Evolutionary conservation across 164 flowering plant genomes (phyloP), one percentile per base, ranked within the genome.

Genomic region (Magnolia sinica): DNA sequence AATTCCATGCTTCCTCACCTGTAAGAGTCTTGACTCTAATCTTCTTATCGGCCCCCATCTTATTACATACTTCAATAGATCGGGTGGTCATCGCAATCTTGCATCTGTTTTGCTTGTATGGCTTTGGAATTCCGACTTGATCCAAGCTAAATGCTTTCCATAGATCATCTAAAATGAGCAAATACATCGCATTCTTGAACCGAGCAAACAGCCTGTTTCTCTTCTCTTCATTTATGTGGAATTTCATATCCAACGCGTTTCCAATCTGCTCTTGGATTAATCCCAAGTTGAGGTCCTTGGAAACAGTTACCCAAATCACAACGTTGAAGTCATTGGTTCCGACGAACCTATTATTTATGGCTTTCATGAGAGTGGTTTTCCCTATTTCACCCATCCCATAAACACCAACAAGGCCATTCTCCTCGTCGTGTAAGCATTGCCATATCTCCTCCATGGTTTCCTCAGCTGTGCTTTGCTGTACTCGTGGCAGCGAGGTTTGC

Each of bases 341-440:
- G 1, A 2, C 2, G 45, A 49, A 9, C 31, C 24, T 71, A 2
- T 69, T 69, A 50, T 69, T 29, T 11, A 71, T 49, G 16, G 58
- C 37, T 50, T 19, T 71, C 73, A 71, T 22, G 27, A 71, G 73
- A 50, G 73, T 49, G 55, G 73, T 69, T 18, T 69, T 69, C 4
- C 71, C 71, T 29, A 69, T 16, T 18, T 52, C 71, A 37, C 71
- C 71, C 73, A 71, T 71, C 13, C 73, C 73, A n/a, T 50, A 71
- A 11, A 71, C 16, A 50, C 58, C 9, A 8, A 71, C 6, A 13
- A 70, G 3, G 50, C 72, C 10, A 3, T 18, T 37, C 18, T 69
- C 50, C 11, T 66, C 31, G 16, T 66, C 70, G 37, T 27, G 70
- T 27, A 66, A 66, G 70, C 20, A 27, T 20, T 66, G 10, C 70